Evolutionary conservation across 202 grass and related monocot genomes (phyloP).

Genomic region (Bolboschoenoplectus hybrid): DNA sequence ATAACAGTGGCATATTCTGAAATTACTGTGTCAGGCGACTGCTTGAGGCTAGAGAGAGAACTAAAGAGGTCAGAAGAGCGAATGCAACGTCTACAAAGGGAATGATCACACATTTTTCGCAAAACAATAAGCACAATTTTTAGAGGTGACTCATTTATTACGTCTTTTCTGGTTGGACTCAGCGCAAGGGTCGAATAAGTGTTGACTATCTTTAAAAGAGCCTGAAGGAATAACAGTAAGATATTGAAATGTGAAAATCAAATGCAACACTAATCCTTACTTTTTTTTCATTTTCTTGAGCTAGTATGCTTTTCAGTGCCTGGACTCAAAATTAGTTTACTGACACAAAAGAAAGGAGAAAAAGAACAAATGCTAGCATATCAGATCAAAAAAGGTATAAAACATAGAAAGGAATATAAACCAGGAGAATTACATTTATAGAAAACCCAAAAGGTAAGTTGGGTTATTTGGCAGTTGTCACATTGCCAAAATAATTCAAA

Average conservation of each 20-base stretch:
- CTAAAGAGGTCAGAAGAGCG: conserved; percentile 74
- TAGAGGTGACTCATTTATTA: conserved; percentile 75
- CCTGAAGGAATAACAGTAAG: conserved; percentile 45
- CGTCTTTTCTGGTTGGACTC: conserved; percentile 73
- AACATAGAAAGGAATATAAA: background rate
- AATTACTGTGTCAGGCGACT: conserved; percentile 64
- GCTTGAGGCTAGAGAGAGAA: conserved; percentile 64
- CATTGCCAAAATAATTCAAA: conserved; percentile 22
- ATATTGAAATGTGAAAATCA: background rate
- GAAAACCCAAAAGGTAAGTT: background rate
- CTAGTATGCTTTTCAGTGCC: background rate
- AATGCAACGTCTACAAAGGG: conserved; percentile 66
- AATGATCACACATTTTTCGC: conserved; percentile 88
- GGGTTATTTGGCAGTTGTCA: background rate
- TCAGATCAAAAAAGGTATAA: background rate
- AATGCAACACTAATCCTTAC: background rate
- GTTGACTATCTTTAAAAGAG: conserved; percentile 73
- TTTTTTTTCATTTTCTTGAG: background rate
- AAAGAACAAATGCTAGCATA: background rate
- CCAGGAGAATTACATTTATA: conserved; percentile 1
- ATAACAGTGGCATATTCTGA: conserved; percentile 69
- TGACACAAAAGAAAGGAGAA: background rate
- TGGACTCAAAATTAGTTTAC: background rate
- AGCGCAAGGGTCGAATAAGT: conserved; percentile 66
- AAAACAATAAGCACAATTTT: conserved; percentile 83